phyloP scores from a whole-genome alignment of 768 basidiomycete species.

The Mycena polygramma region DNA sequence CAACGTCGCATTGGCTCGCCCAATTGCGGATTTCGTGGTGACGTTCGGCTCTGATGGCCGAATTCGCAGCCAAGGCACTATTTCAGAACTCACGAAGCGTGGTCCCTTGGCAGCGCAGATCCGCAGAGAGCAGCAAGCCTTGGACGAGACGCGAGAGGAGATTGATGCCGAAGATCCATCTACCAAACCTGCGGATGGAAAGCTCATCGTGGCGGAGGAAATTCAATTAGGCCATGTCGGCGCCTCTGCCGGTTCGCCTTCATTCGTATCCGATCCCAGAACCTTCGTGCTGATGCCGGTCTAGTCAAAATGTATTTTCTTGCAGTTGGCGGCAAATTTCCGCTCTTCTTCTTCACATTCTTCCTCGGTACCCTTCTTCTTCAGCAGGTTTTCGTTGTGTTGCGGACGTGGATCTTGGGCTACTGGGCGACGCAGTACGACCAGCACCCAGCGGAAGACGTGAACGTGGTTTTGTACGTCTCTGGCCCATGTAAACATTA shows the following conservation, averaged over 20 bases:
- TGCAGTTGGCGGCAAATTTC: slow-evolving; percentile 32
- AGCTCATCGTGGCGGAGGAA: slow-evolving; percentile 75
- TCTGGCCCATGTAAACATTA: too few relatives aligned
- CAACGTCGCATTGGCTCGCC: slow-evolving; percentile 57
- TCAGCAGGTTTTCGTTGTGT: slow-evolving; percentile 14
- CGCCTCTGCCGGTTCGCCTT: slow-evolving; percentile 45
- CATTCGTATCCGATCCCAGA: too few relatives aligned
- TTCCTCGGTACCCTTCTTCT: slow-evolving; percentile 33
- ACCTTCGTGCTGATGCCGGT: slow-evolving; percentile 42
- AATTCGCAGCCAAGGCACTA: slow-evolving; percentile 55
- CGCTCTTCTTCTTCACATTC: slow-evolving; percentile 36
- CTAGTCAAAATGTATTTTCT: slow-evolving; percentile 42
- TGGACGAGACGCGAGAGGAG: slow-evolving; percentile 36
- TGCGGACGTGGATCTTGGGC: slow-evolving; percentile 40
- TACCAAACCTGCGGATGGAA: slow-evolving; percentile 55
- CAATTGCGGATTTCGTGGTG: slow-evolving; percentile 60
- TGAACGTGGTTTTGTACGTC: slow-evolving; percentile 29
- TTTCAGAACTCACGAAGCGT: slow-evolving; percentile 53
- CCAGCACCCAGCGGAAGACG: slow-evolving; percentile 24
- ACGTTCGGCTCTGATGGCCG: slow-evolving; percentile 58
- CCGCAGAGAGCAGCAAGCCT: slow-evolving; percentile 34
- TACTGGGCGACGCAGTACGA: slow-evolving; percentile 40
- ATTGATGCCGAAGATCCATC: slow-evolving; percentile 37
- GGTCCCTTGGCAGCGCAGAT: slow-evolving; percentile 59
- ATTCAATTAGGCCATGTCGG: slow-evolving; percentile 69